Conservation (phyloP, 345 rosid species). For the Bruguiera sexangula region DNA sequence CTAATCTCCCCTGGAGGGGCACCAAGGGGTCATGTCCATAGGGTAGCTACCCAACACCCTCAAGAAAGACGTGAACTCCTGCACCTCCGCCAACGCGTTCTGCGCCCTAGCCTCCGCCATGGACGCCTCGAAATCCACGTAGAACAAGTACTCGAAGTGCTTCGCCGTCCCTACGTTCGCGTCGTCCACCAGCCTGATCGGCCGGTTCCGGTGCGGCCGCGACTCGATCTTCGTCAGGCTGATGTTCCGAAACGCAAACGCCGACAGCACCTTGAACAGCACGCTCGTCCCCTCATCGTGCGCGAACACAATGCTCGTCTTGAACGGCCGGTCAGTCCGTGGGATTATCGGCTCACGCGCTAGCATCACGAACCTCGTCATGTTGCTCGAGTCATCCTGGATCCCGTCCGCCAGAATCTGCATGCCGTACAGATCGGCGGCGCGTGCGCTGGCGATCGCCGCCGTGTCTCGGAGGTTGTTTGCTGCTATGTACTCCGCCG, state of each 20-base stretch:
- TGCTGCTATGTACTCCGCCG: constrained; percentile 76
- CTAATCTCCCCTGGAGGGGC: constrained; percentile 48
- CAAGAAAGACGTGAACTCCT: constrained; percentile 94
- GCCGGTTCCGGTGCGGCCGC: constrained; percentile 80
- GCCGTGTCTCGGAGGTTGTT: constrained; percentile 78
- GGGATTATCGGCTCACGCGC: constrained; percentile 98
- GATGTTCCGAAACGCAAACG: constrained; percentile 89
- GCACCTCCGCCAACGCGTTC: constrained; percentile 97
- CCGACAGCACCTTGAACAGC: constrained; percentile 83
- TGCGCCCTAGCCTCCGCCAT: constrained; percentile 95
- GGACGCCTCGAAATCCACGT: constrained; percentile 90
- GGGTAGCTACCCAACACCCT: constrained; percentile 97
- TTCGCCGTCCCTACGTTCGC: constrained; percentile 76
- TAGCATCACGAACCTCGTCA: constrained; percentile 88
- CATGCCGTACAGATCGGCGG: constrained; percentile 83
- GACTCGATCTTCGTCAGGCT: constrained; percentile 91
- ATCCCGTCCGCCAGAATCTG: constrained; percentile 77
- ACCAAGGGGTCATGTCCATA: constrained; percentile 98
- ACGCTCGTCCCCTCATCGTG: constrained; percentile 92
- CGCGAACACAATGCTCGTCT: constrained; percentile 96
- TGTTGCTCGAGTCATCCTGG: constrained; percentile 88
- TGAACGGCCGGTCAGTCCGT: constrained; percentile 87
- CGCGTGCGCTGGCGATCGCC: constrained; percentile 89
- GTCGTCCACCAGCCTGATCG: constrained; percentile 72
- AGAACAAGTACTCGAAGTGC: constrained; percentile 89